phyloP scores from a whole-genome alignment of 768 basidiomycete genomes.

The Podaxis rugospora region DNA sequence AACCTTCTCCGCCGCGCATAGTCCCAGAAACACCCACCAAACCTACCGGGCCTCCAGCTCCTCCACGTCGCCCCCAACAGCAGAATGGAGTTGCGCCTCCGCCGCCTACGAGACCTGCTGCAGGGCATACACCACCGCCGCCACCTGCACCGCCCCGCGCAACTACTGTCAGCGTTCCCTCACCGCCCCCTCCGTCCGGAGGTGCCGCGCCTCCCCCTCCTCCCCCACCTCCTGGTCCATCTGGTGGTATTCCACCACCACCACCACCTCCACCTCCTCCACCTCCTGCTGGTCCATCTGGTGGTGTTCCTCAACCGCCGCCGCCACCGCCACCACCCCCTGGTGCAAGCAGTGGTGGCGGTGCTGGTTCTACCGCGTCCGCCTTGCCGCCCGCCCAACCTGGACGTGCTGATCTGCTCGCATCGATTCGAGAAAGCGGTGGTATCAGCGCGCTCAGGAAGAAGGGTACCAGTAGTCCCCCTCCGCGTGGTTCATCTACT shows the following conservation, averaged over 20 bases:
- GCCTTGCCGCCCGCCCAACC: slow-evolving; percentile 47
- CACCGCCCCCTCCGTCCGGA: slow-evolving; percentile 6
- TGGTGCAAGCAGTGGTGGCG: slow-evolving; percentile 17
- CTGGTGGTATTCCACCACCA: slow-evolving; percentile 25
- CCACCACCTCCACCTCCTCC: slow-evolving; percentile 43
- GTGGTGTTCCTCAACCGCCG: slow-evolving; percentile 17
- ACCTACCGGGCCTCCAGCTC: slow-evolving; percentile 23
- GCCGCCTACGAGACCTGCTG: slow-evolving; percentile 25
- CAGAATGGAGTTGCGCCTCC: slow-evolving; percentile 27
- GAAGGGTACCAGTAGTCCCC: slow-evolving; percentile 33
- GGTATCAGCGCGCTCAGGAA: slow-evolving; percentile 70
- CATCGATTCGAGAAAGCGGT: slow-evolving; percentile 72
- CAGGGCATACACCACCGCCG: slow-evolving; percentile 29
- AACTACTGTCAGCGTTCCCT: slow-evolving; percentile 7
- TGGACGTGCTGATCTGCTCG: slow-evolving; percentile 64
- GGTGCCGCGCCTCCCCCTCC: slow-evolving; percentile 33
- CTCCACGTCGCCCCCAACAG: slow-evolving; percentile 31
- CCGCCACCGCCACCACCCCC: slow-evolving; percentile 42
- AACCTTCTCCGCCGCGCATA: slow-evolving; percentile 32
- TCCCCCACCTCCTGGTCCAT: slow-evolving; percentile 25
- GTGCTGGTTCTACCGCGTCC: slow-evolving; percentile 19
- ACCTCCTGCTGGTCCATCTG: slow-evolving; percentile 37
- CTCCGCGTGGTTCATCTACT: slow-evolving; percentile 30
- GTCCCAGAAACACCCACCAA: slow-evolving; percentile 37
- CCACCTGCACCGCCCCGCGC: slow-evolving; percentile 32